Base-by-base conservation (phyloP, 2,329 filamentous ascomycete species). In the Apiospora marii region DNA sequence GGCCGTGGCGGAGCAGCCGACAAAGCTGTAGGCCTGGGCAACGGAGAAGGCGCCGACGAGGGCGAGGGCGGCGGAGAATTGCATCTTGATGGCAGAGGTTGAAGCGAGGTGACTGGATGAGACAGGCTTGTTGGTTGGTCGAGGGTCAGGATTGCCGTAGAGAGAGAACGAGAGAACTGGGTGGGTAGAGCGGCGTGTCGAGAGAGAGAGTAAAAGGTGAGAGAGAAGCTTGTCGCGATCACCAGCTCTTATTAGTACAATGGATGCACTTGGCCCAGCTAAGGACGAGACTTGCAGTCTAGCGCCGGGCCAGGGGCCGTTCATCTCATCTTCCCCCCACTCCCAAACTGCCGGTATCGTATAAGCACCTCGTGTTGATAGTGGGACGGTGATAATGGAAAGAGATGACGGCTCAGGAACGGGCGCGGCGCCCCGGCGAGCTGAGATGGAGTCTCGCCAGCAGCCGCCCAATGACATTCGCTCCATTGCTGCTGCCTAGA, bases 11-110 rank as follows among this genome's bases (percentile, higher is more conserved):
- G 34, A 69, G 67, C 67, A 69, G 16, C 67, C 67, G 43, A 69
- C 44, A 27, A 49, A 69, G 67, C 27, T 41, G 3, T 13, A 8
- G 44, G 67, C 67, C 24, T 49, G 44, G 44, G 44, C 67, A 16
- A 69, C 67, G 67, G 67, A 22, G 44, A 44, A 49, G 44, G 44
- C 67, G 67, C 44, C 67, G 44, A 49, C 16, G 27, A 49, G 24
- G 19, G 16, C 27, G 44, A 69, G 19, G 27, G 44, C 44, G 27
- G 67, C 6, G 44, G 34, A 69, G 24, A 43, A 49, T 14, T 49
- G 48, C 67, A 69, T 69, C 13, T 69, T 69, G 53, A 14, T 10
- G 53, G 16, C 7, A 1, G 30, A 37, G 30, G 30, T 37, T 3
- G 19, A n/a, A 41, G 34, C 8, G 27, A 34, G 5, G 19, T 30